Conservation (phyloP, 2,329 filamentous ascomycete genomes). For the Gnomoniopsis smithogilvyi region DNA sequence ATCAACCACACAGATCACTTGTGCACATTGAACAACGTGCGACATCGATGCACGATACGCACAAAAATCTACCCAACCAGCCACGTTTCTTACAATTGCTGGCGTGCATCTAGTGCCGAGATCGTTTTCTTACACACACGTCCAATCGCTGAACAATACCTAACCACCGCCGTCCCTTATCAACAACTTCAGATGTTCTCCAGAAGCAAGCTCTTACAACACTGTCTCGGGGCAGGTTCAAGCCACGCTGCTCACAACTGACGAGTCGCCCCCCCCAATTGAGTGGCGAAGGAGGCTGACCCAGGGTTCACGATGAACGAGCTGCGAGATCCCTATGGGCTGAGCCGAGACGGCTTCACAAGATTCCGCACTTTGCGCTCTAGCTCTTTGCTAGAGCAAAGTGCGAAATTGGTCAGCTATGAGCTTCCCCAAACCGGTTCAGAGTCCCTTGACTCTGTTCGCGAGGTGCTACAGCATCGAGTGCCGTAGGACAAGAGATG, state of each 20-base stretch:
- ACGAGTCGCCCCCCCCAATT: background rate
- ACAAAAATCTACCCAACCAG: too few species aligned
- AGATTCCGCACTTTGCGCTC: conserved; percentile 11
- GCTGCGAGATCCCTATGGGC: conserved; percentile 15
- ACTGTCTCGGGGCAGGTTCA: conserved; percentile 2
- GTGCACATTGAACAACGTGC: too few species aligned
- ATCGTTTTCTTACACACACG: too few species aligned
- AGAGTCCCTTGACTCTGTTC: conserved; percentile 1
- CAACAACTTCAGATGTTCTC: too few species aligned
- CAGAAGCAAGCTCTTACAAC: too few species aligned
- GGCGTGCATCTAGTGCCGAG: too few species aligned
- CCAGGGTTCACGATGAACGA: conserved; percentile 17
- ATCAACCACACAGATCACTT: too few species aligned
- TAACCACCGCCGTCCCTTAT: too few species aligned
- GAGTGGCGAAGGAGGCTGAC: conserved; percentile 7
- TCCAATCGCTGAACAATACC: too few species aligned
- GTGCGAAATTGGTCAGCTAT: background rate
- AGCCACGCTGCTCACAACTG: conserved; percentile 7
- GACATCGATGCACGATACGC: too few species aligned
- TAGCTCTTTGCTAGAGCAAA: background rate
- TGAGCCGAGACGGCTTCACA: conserved; percentile 10
- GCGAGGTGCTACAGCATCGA: conserved; percentile 10
- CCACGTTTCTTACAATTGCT: too few species aligned
- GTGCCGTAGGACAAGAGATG: conserved; percentile 5
- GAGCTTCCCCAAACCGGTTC: background rate